These are phyloP conservation scores for Fusarium multiceps DNA, from an alignment of 2,329 filamentous ascomycete genomes.

Conservation along the genomic window DNA sequence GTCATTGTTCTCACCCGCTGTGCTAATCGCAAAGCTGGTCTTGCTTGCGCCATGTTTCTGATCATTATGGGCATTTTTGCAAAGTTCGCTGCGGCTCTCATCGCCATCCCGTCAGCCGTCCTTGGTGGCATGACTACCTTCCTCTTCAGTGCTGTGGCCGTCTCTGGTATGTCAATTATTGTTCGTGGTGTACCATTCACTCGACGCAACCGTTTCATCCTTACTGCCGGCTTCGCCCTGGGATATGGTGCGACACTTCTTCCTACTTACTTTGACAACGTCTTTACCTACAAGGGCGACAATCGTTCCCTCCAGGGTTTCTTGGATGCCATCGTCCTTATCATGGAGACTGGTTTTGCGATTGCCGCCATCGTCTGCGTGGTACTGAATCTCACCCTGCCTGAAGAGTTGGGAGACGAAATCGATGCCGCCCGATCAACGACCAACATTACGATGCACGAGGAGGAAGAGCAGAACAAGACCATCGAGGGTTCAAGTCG, in stretches of 20 bases:
- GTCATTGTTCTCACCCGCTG: conserved; percentile 85
- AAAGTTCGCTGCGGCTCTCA: conserved; percentile 83
- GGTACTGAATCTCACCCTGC: conserved; percentile 77
- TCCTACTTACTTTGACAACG: conserved; percentile 73
- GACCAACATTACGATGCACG: conserved; percentile 32
- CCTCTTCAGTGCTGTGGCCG: conserved; percentile 79
- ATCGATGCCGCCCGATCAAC: conserved; percentile 43
- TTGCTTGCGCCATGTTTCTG: conserved; percentile 80
- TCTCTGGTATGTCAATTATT: conserved; percentile 82
- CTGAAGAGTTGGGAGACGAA: conserved; percentile 78
- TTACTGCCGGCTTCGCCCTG: conserved; percentile 78
- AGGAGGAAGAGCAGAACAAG: conserved; percentile 16
- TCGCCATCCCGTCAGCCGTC: conserved; percentile 76
- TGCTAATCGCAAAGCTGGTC: conserved; percentile 83
- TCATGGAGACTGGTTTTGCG: conserved; percentile 81
- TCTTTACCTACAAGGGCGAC: conserved; percentile 77
- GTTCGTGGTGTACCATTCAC: conserved; percentile 75
- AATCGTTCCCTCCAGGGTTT: conserved; percentile 78
- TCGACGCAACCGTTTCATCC: conserved; percentile 83
- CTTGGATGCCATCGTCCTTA: conserved; percentile 76
- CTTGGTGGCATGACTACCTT: conserved; percentile 83
- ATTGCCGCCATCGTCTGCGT: conserved; percentile 79
- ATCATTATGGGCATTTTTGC: conserved; percentile 84
- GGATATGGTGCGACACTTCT: conserved; percentile 78
- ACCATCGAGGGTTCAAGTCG: conserved; percentile 27